Conservation (phyloP, 495 filamentous ascomycete species). For the Paragyromitra xinjiangensis region DNA sequence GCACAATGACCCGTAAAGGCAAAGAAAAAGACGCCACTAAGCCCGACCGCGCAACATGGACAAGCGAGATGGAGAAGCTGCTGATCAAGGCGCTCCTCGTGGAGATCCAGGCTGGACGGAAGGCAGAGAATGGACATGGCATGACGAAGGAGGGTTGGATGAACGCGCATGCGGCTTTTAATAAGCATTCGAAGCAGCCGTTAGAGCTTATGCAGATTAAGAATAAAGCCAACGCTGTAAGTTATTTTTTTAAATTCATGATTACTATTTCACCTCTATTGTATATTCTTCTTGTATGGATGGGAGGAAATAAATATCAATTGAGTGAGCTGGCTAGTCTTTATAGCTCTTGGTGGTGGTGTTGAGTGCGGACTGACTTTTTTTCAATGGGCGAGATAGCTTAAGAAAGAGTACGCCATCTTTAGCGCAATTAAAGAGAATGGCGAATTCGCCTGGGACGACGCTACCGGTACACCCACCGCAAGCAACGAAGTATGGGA, state of each 20-base stretch:
- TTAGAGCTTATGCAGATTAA: conserved; percentile 50
- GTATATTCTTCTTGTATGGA: neutral
- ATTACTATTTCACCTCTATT: neutral
- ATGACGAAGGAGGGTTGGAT: conserved; percentile 50
- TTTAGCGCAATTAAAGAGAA: conserved; percentile 48
- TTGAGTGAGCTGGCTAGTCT: conserved; percentile 7
- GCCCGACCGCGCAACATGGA: conserved; percentile 51
- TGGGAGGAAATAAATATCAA: neutral
- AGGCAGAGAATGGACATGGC: conserved; percentile 43
- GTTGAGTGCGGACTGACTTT: conserved; percentile 22
- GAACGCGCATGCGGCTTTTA: conserved; percentile 47
- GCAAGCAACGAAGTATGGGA: conserved; percentile 44
- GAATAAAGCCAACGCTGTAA: conserved; percentile 49
- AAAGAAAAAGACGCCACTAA: conserved; percentile 47
- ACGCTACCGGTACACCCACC: conserved; percentile 38
- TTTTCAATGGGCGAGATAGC: conserved; percentile 21
- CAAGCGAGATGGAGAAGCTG: conserved; percentile 43
- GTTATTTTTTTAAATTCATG: neutral
- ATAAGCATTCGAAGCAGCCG: conserved; percentile 47
- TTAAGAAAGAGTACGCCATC: conserved; percentile 48
- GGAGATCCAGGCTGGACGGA: conserved; percentile 44
- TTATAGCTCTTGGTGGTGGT: neutral
- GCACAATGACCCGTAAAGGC: conserved; percentile 46
- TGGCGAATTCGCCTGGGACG: conserved; percentile 42
- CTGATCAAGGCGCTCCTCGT: conserved; percentile 47